Base-by-base conservation (phyloP, 805 yeast species). In the Candida patagonica region DNA sequence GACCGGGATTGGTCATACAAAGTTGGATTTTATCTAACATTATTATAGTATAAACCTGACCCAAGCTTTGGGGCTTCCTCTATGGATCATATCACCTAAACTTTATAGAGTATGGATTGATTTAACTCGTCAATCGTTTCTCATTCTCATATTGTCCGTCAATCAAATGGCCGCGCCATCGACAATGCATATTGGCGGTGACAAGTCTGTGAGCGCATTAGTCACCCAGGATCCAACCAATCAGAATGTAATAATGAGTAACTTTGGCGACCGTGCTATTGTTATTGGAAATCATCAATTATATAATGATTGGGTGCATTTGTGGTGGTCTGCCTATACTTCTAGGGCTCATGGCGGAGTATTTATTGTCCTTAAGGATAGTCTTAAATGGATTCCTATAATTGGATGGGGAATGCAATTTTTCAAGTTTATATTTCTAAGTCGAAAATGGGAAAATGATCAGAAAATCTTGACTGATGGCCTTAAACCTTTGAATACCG, bases 201-300 rank as follows among this genome's bases (percentile, higher is more conserved):
- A 33, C 12, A 29, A 29, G 31, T 42, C 54, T 6, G 43, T 55
- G 26, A 45, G 49, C 12, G 59, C 56, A 12, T 34, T 48, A 19
- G 49, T 59, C 35, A 26, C 38, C 16, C 37, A 45, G 22, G 44
- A 49, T 22, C 45, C 38, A 8, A 49, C 52, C 12, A 46, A 52
- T 20, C 43, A 47, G n/a, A 42, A 48, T 20, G 37, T 15, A 8
- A 16, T 24, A n/a, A 33, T 43, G 34, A 42, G 62, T 2, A 42
- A 49, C 9, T 51, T 79, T 32, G 57, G 66, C 6, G 73, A 72
- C 16, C 70, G 76, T 29, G 69, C 83, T 0, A 70, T 89, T 2
- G 57, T 80, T 34, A 78, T 88, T 26, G 75, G 92, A n/a, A 89
- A 89, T 56, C 97, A 89, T 60, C 96, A 88, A 62, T 80, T 89